A percentile compares a stretch with the other conserved stretches of the same genome.
Evolutionary conservation across 1,139 yeast genomes (phyloP).

Genomic region (Saccharomyces hybrid): DNA sequence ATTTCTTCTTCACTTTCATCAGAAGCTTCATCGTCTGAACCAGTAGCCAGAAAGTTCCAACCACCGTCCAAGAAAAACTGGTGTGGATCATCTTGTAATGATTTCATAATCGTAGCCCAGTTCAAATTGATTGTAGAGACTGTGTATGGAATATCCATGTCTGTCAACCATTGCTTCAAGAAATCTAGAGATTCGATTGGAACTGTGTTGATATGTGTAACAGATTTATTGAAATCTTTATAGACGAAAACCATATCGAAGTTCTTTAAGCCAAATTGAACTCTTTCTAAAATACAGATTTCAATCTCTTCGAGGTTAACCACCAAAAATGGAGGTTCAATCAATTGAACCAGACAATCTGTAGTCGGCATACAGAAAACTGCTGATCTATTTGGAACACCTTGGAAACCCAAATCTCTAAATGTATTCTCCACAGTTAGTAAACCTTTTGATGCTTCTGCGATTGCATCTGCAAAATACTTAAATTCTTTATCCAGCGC

Average conservation of each 20-base stretch:
- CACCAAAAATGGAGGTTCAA: conserved; percentile 92
- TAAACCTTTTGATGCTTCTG: conserved; percentile 75
- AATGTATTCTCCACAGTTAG: conserved; percentile 90
- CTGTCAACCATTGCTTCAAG: conserved; percentile 92
- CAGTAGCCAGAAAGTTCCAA: conserved; percentile 83
- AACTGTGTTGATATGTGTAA: conserved; percentile 86
- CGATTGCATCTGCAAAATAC: conserved; percentile 80
- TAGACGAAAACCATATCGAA: conserved; percentile 93
- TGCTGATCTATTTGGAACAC: conserved; percentile 93
- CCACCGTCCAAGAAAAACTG: conserved; percentile 93
- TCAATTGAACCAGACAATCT: conserved; percentile 87
- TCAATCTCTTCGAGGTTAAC: conserved; percentile 88
- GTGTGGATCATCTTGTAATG: conserved; percentile 85
- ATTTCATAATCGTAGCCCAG: conserved; percentile 94
- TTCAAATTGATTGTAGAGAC: conserved; percentile 94
- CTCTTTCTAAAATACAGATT: conserved; percentile 92
- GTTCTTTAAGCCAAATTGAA: conserved; percentile 92
- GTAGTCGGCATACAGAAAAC: conserved; percentile 96
- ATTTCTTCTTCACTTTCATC: conserved; percentile 45
- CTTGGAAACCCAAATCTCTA: conserved; percentile 92
- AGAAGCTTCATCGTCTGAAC: conserved; percentile 56
- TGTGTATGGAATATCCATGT: conserved; percentile 88
- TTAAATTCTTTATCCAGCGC: conserved; percentile 88
- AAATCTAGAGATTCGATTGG: conserved; percentile 90
- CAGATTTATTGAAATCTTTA: conserved; percentile 82